Base-by-base conservation (phyloP, 768 basidiomycete genomes). In the Lentinus tigrinus region DNA sequence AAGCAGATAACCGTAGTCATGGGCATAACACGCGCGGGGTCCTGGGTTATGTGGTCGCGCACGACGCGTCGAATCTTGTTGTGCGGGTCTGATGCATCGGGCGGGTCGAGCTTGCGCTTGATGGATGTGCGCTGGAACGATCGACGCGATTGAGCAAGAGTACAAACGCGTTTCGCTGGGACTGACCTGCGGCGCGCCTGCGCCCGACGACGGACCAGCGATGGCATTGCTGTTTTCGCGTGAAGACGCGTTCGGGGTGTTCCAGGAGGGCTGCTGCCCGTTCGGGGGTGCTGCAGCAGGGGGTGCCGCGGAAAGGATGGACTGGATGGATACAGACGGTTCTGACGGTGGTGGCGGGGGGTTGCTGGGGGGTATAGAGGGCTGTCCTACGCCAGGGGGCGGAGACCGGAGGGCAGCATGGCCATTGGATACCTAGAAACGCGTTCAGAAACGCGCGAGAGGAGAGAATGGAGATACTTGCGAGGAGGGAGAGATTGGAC, bases 1-100 rank as follows among this genome's bases (percentile, higher is more conserved):
- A 95, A 79, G 64, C 91, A 93, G 60, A 93, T 84, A 31, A 94
- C 90, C 38, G 91, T 93, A 37, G 92, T 93, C 92, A 94, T 93
- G 58, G 89, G 88, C 75, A 90, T 82, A 64, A 88, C 83, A 62
- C 87, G 87, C 48, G 83, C 71, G 9, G 86, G 85, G 65, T 91
- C 88, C 67, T 88, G 87, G 34, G 84, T 83, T 63, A 91, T 83
- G 70, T 91, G 89, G 72, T 91, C 88, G 72, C 87, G 87, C 48
- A 91, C 88, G 63, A 90, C 89, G 66, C 91, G 87, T 56, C 91
- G 83, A 69, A 92, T 92, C 78, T 93, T 93, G 63, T 76, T 80
- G 64, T 91, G 89, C 1, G 84, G 72, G 61, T 90, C 88, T 3
- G 81, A 77, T 34, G 82, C 81, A 4, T 81, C 74, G 16, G 82